Base-by-base conservation (phyloP, 352 stramenopile genomes). In the Phytophthora pisi region DNA sequence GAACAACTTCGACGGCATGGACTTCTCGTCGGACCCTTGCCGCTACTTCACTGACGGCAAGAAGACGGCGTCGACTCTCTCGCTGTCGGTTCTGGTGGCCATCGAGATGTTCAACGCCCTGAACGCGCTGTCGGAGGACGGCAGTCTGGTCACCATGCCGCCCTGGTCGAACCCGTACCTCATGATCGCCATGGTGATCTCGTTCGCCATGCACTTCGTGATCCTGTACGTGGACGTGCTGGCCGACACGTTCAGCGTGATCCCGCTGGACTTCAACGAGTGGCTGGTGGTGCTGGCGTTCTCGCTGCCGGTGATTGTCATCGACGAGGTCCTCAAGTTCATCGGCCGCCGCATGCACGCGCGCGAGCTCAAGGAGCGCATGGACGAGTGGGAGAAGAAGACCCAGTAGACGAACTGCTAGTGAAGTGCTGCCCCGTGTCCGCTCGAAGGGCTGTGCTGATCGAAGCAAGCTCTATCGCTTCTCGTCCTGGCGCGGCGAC, bases 61-160 rank as follows among this genome's bases (percentile, higher is more conserved):
- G 77, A 84, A 90, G 61, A 90, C 88, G 66, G 92, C 95, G 36
- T 98, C 92, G 68, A 98, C 95, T 34, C 77, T 98, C 18, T 97
- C 92, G 62, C 79, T 98, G 10, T 97, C 91, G 36, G 93, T 98
- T 31, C 70, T 98, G 57, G 95, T 98, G 28, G 87, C 91, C 2
- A 98, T 98, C 59, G 95, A 98, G 77, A 98, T 98, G 95, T 93
- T 98, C 67, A 98, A 98, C 68, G 92, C 92, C 8, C 64, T 98
- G 47, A 98, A 98, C 81, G 95, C 95, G 46, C 84, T 97, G 4
- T 97, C 92, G 60, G 91, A 97, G 61, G 93, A 98, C 67, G 89
- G 90, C 57, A 97, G 85, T 73, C 72, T 98, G 31, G 30, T 98
- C 10, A 95, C 85, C 9, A 97, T 98, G 87, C 93, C 93, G 18